phyloP scores from a whole-genome alignment of 176 grass and related monocot genomes.

The Musa itinerans region DNA sequence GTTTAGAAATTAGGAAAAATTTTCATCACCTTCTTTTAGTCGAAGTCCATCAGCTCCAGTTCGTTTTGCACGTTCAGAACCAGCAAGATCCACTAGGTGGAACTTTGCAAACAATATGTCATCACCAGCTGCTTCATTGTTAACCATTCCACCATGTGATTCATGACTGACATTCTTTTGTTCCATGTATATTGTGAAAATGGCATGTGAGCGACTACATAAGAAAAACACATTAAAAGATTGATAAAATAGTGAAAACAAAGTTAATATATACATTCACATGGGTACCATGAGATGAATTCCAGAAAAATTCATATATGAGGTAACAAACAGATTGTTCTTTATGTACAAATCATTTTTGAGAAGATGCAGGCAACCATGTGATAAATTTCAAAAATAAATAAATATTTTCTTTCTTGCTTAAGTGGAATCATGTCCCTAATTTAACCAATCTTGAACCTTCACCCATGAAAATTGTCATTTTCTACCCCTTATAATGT shows the following conservation, averaged over 20 bases:
- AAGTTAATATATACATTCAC: background rate
- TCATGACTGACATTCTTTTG: constrained; percentile 49
- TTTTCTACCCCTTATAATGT: background rate
- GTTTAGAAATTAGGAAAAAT: background rate
- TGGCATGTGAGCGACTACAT: constrained; percentile 76
- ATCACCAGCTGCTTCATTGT: constrained; percentile 33
- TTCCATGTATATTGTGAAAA: constrained; percentile 61
- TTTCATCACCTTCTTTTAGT: constrained; percentile 65
- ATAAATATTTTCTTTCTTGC: no score
- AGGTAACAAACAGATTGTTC: no score
- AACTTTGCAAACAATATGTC: constrained; percentile 63
- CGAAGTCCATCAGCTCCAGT: constrained; percentile 62
- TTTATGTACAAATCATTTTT: no score
- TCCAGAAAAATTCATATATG: background rate
- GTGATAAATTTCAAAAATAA: background rate
- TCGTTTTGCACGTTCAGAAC: constrained; percentile 79
- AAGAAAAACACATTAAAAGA: background rate
- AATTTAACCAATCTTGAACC: no score
- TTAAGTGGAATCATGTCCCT: no score
- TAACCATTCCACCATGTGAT: constrained; percentile 16
- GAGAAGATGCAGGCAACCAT: no score
- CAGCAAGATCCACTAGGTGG: constrained; percentile 84
- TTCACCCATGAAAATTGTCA: no score
- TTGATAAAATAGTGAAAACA: background rate
- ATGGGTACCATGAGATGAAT: background rate